These are phyloP conservation scores for Mrakia hoshinonis DNA, from an alignment of 768 basidiomycete genomes.

Conservation along the genomic window DNA sequence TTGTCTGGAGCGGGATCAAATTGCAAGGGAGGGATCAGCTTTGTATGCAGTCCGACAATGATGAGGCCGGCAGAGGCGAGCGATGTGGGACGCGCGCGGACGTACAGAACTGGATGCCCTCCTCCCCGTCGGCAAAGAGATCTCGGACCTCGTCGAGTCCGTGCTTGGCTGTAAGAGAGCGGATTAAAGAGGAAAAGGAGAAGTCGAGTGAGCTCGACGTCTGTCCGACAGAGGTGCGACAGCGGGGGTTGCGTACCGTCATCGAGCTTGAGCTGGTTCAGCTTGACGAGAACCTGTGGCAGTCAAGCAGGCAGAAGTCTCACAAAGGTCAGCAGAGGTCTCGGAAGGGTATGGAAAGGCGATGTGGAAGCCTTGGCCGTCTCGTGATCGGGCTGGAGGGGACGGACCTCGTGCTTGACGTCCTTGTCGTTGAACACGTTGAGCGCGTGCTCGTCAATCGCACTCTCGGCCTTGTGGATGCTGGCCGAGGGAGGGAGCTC, in stretches of 20 bases:
- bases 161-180: conserved; percentile 29
- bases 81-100: no score
- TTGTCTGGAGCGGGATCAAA: conserved; percentile 28
- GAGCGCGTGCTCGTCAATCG: neutral
- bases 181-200: neutral
- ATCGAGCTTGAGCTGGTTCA: conserved; percentile 30
- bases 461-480: neutral
- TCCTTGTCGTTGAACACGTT: neutral
- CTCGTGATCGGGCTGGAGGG: no score
- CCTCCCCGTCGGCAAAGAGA: conserved; percentile 34
- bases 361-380: neutral
- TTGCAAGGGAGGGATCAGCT: conserved; percentile 31
- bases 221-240: no score
- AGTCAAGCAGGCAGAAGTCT: neutral
- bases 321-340: neutral
- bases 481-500: conserved; percentile 16
- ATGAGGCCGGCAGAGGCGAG: neutral
- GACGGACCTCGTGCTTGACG: conserved; percentile 12
- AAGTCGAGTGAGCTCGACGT: neutral
- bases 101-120: conserved; percentile 20
- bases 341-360: neutral
- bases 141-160: conserved; percentile 36
- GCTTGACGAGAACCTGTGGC: conserved; percentile 11
- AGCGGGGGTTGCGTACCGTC: conserved; percentile 24
- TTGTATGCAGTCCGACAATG: neutral